phyloP scores from a whole-genome alignment of 2,329 filamentous ascomycete genomes.

The Huntiella decipiens region DNA sequence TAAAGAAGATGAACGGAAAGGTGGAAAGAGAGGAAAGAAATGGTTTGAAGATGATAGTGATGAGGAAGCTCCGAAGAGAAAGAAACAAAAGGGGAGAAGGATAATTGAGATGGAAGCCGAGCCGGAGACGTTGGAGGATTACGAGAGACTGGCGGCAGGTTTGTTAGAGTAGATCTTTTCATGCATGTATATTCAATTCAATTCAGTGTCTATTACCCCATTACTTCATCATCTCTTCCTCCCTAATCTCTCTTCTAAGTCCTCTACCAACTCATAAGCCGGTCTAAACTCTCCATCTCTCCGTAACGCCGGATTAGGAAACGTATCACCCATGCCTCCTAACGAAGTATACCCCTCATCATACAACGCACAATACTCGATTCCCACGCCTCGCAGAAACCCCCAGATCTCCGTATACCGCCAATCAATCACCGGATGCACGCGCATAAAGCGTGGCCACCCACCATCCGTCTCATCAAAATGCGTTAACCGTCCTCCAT shows the following conservation, averaged over 20 bases:
- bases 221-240: conserved; percentile 27
- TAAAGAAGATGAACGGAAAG: conserved; percentile 1
- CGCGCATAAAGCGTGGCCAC: conserved; percentile 82
- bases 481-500: conserved; percentile 57
- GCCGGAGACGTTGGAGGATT: conserved; percentile 61
- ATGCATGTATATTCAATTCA: not conserved
- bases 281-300: conserved; percentile 37
- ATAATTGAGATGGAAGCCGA: conserved; percentile 45
- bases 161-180: conserved; percentile 32
- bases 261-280: conserved; percentile 56
- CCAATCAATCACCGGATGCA: conserved; percentile 96
- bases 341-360: conserved; percentile 76
- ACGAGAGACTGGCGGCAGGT: conserved; percentile 58
- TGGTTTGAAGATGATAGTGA: conserved; percentile 50
- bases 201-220: not conserved
- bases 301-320: conserved; percentile 60
- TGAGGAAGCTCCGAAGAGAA: conserved; percentile 14
- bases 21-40: conserved; percentile 51
- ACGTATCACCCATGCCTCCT: conserved; percentile 76
- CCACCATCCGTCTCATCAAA: conserved; percentile 77
- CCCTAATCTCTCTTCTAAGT: conserved; percentile 62
- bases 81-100: conserved; percentile 27
- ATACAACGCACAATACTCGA: conserved; percentile 76
- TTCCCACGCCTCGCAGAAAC: conserved; percentile 58
- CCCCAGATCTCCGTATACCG: conserved; percentile 90